Evolutionary conservation across 1,139 yeast genomes (phyloP).

Genomic region (Pichia sp.): DNA sequence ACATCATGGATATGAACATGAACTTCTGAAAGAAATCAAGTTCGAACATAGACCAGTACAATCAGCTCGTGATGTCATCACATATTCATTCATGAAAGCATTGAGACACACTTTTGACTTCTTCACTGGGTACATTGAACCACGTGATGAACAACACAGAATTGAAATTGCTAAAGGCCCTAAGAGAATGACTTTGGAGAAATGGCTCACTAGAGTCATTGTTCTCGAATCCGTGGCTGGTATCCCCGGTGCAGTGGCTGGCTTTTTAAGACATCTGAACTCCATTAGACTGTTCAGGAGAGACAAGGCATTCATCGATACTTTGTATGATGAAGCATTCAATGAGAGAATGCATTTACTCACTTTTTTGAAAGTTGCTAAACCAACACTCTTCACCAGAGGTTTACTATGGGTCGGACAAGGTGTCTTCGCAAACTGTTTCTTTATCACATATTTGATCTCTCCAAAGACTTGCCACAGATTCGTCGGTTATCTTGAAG

Average conservation of each 20-base stretch:
- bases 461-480: conserved; percentile 66
- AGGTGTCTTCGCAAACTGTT: conserved; percentile 62
- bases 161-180: conserved; percentile 17
- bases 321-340: conserved; percentile 68
- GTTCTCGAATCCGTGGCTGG: conserved; percentile 73
- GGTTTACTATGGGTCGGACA: conserved; percentile 56
- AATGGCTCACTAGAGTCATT: conserved; percentile 64
- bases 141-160: conserved; percentile 27
- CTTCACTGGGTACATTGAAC: conserved; percentile 60
- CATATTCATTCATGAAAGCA: conserved; percentile 38
- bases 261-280: conserved; percentile 59
- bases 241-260: conserved; percentile 75
- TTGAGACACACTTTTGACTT: conserved; percentile 51
- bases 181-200: conserved; percentile 52
- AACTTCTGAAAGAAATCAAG: conserved; percentile 41
- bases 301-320: conserved; percentile 74
- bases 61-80: conserved; percentile 44
- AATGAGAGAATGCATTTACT: conserved; percentile 74
- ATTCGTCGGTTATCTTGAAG: conserved; percentile 74
- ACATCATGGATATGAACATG: conserved; percentile 33
- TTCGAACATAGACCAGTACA: conserved; percentile 49
- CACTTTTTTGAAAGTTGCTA: conserved; percentile 59
- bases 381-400: conserved; percentile 57
- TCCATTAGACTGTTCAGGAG: conserved; percentile 53
- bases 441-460: conserved; percentile 53